Evolutionary conservation across 2,329 filamentous ascomycete species (phyloP).

Genomic region (Penicillium brevicompactum): DNA sequence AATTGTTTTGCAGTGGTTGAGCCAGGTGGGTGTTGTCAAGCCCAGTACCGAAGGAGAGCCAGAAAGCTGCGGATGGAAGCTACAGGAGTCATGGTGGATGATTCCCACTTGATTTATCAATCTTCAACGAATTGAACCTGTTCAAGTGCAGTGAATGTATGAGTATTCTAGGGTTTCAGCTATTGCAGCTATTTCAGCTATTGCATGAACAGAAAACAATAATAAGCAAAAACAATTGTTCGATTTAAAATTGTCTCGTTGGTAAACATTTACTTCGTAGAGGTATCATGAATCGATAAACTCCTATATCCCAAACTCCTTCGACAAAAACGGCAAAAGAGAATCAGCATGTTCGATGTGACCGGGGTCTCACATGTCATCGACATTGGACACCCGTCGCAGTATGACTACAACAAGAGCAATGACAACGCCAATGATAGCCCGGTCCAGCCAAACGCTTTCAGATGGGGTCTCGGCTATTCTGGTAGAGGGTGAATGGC

Average conservation of each 20-base stretch:
- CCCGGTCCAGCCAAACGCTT: conserved; percentile 76
- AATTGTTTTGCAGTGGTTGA: conserved; percentile 45
- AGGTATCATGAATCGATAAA: conserved; percentile 2
- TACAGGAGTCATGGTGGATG: conserved; percentile 48
- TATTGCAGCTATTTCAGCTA: too few species aligned
- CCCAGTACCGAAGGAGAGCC: conserved; percentile 10
- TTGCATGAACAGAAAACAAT: background rate
- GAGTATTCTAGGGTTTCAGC: background rate
- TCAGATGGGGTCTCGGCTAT: conserved; percentile 40
- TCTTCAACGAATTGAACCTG: background rate
- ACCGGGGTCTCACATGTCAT: conserved; percentile 20
- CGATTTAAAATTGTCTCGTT: background rate
- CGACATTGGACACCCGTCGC: conserved; percentile 44
- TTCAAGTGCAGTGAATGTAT: background rate
- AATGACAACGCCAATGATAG: conserved; percentile 72
- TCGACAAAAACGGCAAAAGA: background rate
- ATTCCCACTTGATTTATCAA: conserved; percentile 22
- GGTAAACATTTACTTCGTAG: conserved; percentile 1
- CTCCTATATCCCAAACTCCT: conserved; percentile 6
- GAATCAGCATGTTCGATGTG: background rate
- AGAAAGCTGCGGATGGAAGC: conserved; percentile 30
- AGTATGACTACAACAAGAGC: conserved; percentile 70
- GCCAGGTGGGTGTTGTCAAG: conserved; percentile 25
- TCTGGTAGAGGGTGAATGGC: background rate
- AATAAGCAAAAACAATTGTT: background rate